Base-by-base conservation (phyloP, 257 asterid genomes). In the Nicotiana sylvestris region DNA sequence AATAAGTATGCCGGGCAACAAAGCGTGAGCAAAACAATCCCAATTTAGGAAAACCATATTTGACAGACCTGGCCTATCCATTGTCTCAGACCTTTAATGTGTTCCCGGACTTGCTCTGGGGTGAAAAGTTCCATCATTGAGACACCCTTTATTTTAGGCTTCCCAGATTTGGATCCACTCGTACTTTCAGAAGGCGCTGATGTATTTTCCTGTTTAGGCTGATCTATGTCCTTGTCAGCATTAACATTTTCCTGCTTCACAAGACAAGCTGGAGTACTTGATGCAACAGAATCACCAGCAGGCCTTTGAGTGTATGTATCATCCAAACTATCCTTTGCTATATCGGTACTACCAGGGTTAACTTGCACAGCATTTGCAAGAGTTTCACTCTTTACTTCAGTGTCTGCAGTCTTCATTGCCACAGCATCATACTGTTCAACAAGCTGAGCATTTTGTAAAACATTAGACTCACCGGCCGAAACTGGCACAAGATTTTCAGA, bases 51-150 rank as follows among this genome's bases (percentile, higher is more conserved):
- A 81, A 17, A n/a, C 58, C 51, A 70, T 46, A 76, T 18, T 70
- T 76, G 76, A 85, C 95, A 84, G 83, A 94, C 99, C 98, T 96
- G 99, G 87, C 99, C 99, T 64, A 94, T 88, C 99, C 99, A 96
- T 90, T 86, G 96, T 82, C 98, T 89, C 78, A 96, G 98, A 83
- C 99, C 95, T 82, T 35, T 83, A 81, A 94, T 94, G 86, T 96
- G 99, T 86, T 89, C 88, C 79, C 91, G 90, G 82, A 93, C 96
- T 89, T 94, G 94, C 83, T 92, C 98, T 43, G 98, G 97, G 74
- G 98, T 92, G 89, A 96, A 96, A 86, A 96, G 81, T 81, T 96
- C 99, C 60, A 89, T 94, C 95, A 96, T 85, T 25, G 99, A 96
- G 32, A 96, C 99, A 66, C 96, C 99, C 82, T 92, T 91, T 83